Evolutionary conservation across 1,284 basidiomycete species (phyloP).

Genomic region (Ganoderma leucocontextum): DNA sequence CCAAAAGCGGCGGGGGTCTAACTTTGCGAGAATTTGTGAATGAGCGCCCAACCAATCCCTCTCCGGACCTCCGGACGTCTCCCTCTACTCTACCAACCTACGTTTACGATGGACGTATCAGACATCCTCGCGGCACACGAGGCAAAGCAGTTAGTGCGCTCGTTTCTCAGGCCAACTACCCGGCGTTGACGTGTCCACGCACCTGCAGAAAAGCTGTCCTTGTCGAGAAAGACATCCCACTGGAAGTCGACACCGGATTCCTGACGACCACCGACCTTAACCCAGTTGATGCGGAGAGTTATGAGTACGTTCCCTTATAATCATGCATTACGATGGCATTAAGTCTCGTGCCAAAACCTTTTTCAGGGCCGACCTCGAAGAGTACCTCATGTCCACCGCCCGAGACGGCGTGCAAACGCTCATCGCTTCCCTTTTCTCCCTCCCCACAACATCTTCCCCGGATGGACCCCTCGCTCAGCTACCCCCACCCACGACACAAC

Average conservation of each 20-base stretch:
- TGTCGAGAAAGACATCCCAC: constrained; percentile 83
- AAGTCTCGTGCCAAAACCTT: too few relatives aligned
- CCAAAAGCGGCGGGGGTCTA: constrained; percentile 11
- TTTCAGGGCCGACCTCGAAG: constrained; percentile 77
- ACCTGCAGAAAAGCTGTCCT: constrained; percentile 64
- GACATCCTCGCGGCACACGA: constrained; percentile 74
- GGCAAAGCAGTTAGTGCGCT: constrained; percentile 62
- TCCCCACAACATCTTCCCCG: constrained; percentile 79
- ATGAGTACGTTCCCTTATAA: constrained; percentile 60
- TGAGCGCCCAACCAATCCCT: constrained; percentile 2
- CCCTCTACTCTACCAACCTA: background rate
- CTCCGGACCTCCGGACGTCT: background rate
- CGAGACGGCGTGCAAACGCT: constrained; percentile 90
- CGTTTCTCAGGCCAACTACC: constrained; percentile 8
- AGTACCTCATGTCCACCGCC: constrained; percentile 82
- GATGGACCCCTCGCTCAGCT: constrained; percentile 89
- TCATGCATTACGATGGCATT: background rate
- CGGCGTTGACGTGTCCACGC: constrained; percentile 5
- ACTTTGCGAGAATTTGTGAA: constrained; percentile 28
- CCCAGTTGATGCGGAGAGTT: constrained; percentile 82
- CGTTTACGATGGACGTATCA: constrained; percentile 76
- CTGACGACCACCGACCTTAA: constrained; percentile 90
- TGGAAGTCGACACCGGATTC: constrained; percentile 85
- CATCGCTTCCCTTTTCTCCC: constrained; percentile 81
- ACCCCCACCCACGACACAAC: constrained; percentile 76